Percentiles rank a stretch among this genome's conserved stretches.
Conservation (phyloP, 208 protist species). For the Leishmania turanica region DNA sequence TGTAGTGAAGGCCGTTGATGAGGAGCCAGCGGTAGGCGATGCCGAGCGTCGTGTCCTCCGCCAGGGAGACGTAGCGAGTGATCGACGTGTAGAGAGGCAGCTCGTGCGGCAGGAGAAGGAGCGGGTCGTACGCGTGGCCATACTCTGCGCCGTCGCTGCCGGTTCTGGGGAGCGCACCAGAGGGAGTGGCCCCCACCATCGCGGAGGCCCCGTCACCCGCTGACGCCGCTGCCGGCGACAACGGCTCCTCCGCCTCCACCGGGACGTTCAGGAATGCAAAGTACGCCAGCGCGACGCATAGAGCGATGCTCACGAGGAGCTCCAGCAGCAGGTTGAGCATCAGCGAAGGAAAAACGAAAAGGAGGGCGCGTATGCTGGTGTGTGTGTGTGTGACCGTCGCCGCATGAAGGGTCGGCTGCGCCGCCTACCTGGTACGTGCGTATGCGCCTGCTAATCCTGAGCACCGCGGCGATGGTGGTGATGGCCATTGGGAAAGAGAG, state of each 20-base stretch:
- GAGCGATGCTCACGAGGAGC: slow-evolving; percentile 55
- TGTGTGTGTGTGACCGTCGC: neutral
- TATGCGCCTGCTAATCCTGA: neutral
- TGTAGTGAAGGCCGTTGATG: slow-evolving; percentile 27
- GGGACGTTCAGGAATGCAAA: slow-evolving; percentile 71
- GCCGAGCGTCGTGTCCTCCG: slow-evolving; percentile 22
- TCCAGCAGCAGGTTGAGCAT: slow-evolving; percentile 72
- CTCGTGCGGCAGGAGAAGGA: slow-evolving; percentile 19
- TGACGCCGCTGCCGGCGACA: slow-evolving; percentile 1
- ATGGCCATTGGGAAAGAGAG: neutral
- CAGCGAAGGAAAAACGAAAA: neutral
- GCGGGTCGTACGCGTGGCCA: slow-evolving; percentile 3
- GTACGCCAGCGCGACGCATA: slow-evolving; percentile 58
- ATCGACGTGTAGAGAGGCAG: slow-evolving; percentile 25
- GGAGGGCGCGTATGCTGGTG: neutral
- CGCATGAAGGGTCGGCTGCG: neutral
- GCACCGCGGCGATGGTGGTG: neutral
- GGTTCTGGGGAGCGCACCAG: neutral
- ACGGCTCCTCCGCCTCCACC: slow-evolving; percentile 36
- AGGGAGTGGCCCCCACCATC: neutral
- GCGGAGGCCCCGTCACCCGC: slow-evolving; percentile 2
- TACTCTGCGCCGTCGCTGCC: slow-evolving; percentile 1
- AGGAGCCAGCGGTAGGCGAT: slow-evolving; percentile 30
- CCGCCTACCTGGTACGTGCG: neutral
- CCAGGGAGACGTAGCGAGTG: slow-evolving; percentile 8